These are phyloP conservation scores for Cetraspora pellucida DNA, from an alignment of 192 early-diverging fungal species.

Conservation along the genomic window DNA sequence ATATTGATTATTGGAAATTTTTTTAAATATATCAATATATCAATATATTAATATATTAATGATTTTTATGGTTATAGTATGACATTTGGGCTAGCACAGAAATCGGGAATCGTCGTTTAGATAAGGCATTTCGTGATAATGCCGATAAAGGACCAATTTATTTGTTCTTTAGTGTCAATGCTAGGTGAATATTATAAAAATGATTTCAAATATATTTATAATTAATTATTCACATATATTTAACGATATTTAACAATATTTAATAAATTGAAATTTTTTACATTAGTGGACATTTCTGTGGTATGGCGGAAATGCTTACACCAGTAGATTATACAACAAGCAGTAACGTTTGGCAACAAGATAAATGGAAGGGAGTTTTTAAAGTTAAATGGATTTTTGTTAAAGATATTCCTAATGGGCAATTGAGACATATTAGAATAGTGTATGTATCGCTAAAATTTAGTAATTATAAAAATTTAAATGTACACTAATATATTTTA, in stretches of 20 bases:
- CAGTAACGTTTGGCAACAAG: conserved; percentile 48
- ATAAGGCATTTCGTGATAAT: conserved; percentile 47
- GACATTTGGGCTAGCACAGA: conserved; percentile 60
- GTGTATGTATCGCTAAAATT: conserved; percentile 29
- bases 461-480: no score
- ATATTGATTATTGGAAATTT: neutral
- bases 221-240: neutral
- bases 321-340: conserved; percentile 45
- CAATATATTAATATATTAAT: no score
- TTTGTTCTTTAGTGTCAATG: conserved; percentile 60
- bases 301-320: conserved; percentile 57
- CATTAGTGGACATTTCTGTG: conserved; percentile 57
- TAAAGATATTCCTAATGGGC: conserved; percentile 57
- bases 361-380: conserved; percentile 58
- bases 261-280: neutral
- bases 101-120: conserved; percentile 58
- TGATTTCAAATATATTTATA: neutral
- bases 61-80: conserved; percentile 39
- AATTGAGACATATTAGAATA: conserved; percentile 47
- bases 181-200: conserved; percentile 26
- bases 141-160: conserved; percentile 42
- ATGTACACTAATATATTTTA: no score
- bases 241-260: neutral
- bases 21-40: no score
- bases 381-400: conserved; percentile 56